These are phyloP conservation scores for Xylaria acuta DNA, from an alignment of 495 filamentous ascomycete genomes.

Conservation along the genomic window DNA sequence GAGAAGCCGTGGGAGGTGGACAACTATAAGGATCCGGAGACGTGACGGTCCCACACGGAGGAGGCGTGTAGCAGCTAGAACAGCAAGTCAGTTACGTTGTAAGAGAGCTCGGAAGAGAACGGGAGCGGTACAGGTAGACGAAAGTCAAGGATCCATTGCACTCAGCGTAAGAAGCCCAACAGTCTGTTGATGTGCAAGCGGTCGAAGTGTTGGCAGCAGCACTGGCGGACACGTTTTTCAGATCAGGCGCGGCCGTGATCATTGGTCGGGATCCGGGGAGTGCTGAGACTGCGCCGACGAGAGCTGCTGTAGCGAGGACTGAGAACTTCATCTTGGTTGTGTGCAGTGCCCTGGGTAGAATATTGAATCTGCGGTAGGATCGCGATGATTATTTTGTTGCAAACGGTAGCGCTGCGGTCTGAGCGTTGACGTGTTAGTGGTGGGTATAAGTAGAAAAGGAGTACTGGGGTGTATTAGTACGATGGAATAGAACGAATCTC, in stretches of 20 bases:
- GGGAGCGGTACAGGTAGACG: conserved; percentile 15
- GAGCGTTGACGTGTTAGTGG: not conserved
- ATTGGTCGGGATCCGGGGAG: conserved; percentile 4
- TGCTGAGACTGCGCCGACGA: conserved; percentile 9
- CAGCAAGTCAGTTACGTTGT: not conserved
- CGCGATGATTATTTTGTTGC: not conserved
- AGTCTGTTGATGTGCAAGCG: conserved; percentile 19
- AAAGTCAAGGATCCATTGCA: conserved; percentile 27
- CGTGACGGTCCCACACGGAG: conserved; percentile 25
- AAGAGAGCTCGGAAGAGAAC: not conserved
- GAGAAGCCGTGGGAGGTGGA: conserved; percentile 7
- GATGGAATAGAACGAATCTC: not conserved
- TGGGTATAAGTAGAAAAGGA: not conserved
- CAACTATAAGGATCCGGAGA: conserved; percentile 16
- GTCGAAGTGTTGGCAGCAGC: not conserved
- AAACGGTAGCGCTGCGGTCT: not conserved
- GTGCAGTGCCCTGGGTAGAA: no score
- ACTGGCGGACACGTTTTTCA: not conserved
- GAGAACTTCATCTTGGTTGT: conserved; percentile 15
- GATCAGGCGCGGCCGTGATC: conserved; percentile 18
- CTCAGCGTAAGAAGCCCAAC: conserved; percentile 18
- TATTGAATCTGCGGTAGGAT: not conserved
- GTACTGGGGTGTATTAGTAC: not conserved
- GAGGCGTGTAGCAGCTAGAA: conserved; percentile 24
- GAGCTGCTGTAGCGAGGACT: not conserved